Evolutionary conservation across 768 basidiomycete genomes (phyloP).

Genomic region (Hortiboletus campestris): DNA sequence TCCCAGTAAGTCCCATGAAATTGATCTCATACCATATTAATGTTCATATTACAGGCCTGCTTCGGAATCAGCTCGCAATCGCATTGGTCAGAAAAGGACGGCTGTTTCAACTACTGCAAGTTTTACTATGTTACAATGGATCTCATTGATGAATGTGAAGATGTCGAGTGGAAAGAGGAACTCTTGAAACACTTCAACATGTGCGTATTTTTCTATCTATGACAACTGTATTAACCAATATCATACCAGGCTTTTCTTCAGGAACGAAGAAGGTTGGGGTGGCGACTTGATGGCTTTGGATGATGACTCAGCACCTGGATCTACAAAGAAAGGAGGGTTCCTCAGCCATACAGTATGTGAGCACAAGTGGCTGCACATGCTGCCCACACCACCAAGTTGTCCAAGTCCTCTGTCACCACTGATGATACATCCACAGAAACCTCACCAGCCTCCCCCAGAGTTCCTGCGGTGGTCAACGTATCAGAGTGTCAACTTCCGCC

Average conservation of each 20-base stretch:
- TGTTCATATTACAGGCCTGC: neutral
- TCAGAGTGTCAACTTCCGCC: no score
- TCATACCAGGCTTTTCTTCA: neutral
- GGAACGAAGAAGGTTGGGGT: neutral
- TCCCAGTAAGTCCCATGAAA: neutral
- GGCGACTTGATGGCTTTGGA: neutral
- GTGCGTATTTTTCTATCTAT: neutral
- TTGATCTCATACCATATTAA: neutral
- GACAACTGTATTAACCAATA: neutral
- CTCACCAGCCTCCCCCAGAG: no score
- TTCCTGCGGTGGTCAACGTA: no score
- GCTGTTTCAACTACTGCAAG: slow-evolving; percentile 1
- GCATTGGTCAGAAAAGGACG: neutral
- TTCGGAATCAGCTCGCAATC: neutral
- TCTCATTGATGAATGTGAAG: neutral
- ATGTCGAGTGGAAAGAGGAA: neutral
- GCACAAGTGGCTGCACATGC: neutral
- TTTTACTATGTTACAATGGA: neutral
- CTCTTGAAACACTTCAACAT: neutral
- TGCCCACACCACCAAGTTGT: neutral
- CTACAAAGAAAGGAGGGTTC: neutral
- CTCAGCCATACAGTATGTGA: neutral
- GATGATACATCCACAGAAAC: no score
- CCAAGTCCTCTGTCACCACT: no score
- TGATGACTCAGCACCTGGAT: neutral